A percentile compares a stretch with the other conserved stretches of the same genome.
phyloP scores from a whole-genome alignment of 2,329 filamentous ascomycete genomes.

The Ceratocystis lukuohia region DNA sequence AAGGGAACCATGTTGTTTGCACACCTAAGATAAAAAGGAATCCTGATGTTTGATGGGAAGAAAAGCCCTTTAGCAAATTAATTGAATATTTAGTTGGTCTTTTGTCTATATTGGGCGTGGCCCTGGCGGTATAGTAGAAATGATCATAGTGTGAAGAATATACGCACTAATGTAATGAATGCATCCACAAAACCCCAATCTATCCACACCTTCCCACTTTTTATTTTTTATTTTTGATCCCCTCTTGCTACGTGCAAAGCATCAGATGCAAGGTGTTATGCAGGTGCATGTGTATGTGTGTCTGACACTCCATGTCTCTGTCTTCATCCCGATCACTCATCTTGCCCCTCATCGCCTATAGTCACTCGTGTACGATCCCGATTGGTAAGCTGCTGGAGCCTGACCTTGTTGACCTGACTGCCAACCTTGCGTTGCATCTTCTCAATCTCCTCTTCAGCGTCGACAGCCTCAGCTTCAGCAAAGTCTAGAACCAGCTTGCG shows the following conservation, averaged over 20 bases:
- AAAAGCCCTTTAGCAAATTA: neutral
- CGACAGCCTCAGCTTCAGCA: conserved; percentile 73
- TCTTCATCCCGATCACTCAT: conserved; percentile 27
- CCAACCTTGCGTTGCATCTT: conserved; percentile 96
- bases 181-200: neutral
- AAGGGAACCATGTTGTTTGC: neutral
- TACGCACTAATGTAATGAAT: neutral
- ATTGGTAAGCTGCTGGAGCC: conserved; percentile 74
- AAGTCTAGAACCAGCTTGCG: conserved; percentile 83
- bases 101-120: neutral
- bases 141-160: neutral
- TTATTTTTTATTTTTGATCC: too few relatives aligned
- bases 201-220: too few relatives aligned
- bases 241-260: too few relatives aligned
- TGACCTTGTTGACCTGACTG: conserved; percentile 79
- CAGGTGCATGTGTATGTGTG: neutral
- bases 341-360: conserved; percentile 58
- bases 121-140: neutral
- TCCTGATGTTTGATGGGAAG: too few relatives aligned
- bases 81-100: neutral
- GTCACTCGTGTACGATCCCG: conserved; percentile 78
- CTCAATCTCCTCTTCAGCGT: conserved; percentile 89
- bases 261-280: neutral
- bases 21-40: neutral
- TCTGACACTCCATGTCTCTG: neutral